Base-by-base conservation (phyloP, 768 basidiomycete species). In the Thelephora ganbajun region DNA sequence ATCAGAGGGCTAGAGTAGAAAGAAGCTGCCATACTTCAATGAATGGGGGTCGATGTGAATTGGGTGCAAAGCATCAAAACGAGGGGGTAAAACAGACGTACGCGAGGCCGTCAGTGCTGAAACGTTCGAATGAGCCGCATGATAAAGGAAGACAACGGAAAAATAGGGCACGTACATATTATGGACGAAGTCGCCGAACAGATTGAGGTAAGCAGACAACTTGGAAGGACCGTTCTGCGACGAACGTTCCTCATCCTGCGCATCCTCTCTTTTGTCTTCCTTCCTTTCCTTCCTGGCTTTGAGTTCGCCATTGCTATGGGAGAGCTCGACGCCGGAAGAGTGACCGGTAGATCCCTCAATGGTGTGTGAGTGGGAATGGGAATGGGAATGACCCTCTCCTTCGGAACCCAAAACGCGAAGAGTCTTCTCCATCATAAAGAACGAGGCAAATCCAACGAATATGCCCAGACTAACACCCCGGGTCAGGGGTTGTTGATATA, bases 1-100 rank as follows among this genome's bases (percentile, higher is more conserved):
- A 94, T 88, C 49, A 91, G 69, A 2, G 91, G 91, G 33, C 86
- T 88, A n/a, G 88, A 89, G 61, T 93, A 93, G 69, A 93, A 94
- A n/a, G 88, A 90, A 46, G 91, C 90, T 13, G 89, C 84, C 86
- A 94, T 91, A 30, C 88, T 90, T 54, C 34, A 50, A 44, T 12
- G 37, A 45, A 46, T 13, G 19, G 37, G 23, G 14, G 26, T 50
- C 20, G 20, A 11, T 33, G 33, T 43, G 20, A 41, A 43, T 33
- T 7, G 11, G 19, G 43, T 12, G 18, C 35, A 37, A 35, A 33
- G n/a, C 18, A 48, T 33, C 43, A 33, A 51, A 35, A 47, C 46
- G 51, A 48, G 52, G 39, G 11, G 4, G 18, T 22, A 33, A 46
- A 33, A n/a, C 44, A 26, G 39, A 77, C 81, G 58, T 67, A 87